Base-by-base conservation (phyloP, 768 basidiomycete genomes). In the Boletus rex-veris region DNA sequence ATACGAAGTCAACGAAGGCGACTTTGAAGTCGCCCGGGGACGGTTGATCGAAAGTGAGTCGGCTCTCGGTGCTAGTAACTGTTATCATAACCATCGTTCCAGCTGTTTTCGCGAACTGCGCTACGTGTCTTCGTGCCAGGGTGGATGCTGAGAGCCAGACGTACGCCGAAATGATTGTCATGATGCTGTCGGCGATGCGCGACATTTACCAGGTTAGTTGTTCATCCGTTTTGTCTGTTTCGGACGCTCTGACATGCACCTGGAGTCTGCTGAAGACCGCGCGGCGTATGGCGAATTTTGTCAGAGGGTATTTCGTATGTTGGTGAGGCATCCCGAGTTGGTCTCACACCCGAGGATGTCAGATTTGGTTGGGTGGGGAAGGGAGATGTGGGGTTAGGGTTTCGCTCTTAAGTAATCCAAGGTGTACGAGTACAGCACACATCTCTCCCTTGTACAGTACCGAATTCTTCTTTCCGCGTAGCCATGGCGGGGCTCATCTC, bases 401-500 rank as follows among this genome's bases (percentile, higher is more conserved):
- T 65, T 39, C 42, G 50, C 37, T 33, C 26, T 69, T 69, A 64
- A 14, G 56, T 68, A 64, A 68, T 59, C 54, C 12, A 50, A 33
- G 6, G 33, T 33, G 33, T 33, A 33, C 10, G 10, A 33, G 33
- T 44, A 40, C 35, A 14, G 48, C 24, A 24, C 24, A 3, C n/a
- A 55, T 57, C 57, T 58, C 42, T 58, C 58, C 41, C 50, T 48
- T n/a, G n/a, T 26, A 38, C 6, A 14, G 7, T 36, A 36, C 35
- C n/a, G 19, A 19, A 19, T 58, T 53, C 35, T 58, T 53, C 35
- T 36, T 40, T 35, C 58, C 51, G 52, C 39, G 52, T 45, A 58
- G 63, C 59, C 56, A 84, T 84, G 82, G 80, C 82, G 73, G 80
- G 82, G 67, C 78, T 83, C 60, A 72, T 84, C 55, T 84, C 82